Conservation (phyloP, 148 eudicot species). For the Fallopia convolvulus region DNA sequence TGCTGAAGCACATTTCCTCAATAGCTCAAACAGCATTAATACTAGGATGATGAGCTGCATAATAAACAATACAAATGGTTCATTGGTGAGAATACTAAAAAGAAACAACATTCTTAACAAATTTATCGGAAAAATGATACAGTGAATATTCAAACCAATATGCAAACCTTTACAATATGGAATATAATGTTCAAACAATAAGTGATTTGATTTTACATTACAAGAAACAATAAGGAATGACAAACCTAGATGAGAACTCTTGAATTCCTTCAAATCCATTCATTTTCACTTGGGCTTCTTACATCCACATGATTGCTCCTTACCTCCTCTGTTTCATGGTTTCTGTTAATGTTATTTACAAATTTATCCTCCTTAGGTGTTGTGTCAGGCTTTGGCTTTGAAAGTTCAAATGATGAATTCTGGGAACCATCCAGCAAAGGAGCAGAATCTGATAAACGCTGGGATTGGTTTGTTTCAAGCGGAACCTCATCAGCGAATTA, state of each 20-base stretch:
- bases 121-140: not conserved
- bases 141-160: too few species aligned
- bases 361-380: conserved; percentile 20
- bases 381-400: conserved; percentile 34
- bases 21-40: conserved; percentile 77
- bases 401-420: conserved; percentile 26
- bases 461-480: conserved; percentile 30
- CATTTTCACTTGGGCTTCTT: conserved; percentile 35
- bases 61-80: conserved; percentile 4
- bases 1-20: conserved; percentile 44
- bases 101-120: not conserved
- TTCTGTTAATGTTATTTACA: conserved; percentile 20
- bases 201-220: too few species aligned
- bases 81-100: not conserved
- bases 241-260: too few species aligned
- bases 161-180: conserved; percentile 84
- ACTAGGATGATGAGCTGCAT: conserved; percentile 91
- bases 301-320: conserved; percentile 20
- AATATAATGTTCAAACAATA: too few species aligned
- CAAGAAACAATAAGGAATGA: too few species aligned
- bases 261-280: too few species aligned
- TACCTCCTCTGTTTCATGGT: conserved; percentile 17
- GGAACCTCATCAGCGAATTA: conserved; percentile 89
- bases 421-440: conserved; percentile 59
- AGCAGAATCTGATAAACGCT: conserved; percentile 58